Conservation (phyloP, 169 alveolate genomes). For the Cryptosporidium ubiquitum region DNA sequence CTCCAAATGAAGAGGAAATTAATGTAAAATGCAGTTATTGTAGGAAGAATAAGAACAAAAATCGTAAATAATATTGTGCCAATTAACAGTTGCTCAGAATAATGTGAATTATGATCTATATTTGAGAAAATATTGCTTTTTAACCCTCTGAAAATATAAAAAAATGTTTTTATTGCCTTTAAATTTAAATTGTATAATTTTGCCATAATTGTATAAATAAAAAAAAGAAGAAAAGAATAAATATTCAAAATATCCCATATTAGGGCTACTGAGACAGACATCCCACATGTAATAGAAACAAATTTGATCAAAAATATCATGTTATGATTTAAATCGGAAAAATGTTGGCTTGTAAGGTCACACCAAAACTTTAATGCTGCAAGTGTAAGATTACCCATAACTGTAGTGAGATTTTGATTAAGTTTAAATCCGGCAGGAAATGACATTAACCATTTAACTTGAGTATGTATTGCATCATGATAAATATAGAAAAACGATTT, state of each 20-base stretch:
- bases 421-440: slow-evolving; percentile 63
- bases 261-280: slow-evolving; percentile 55
- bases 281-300: slow-evolving; percentile 46
- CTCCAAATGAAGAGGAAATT: slow-evolving; percentile 71
- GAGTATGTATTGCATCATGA: slow-evolving; percentile 69
- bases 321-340: slow-evolving; percentile 55
- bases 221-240: slow-evolving; percentile 39
- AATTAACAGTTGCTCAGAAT: slow-evolving; percentile 62
- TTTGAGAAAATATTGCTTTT: slow-evolving; percentile 58
- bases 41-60: slow-evolving; percentile 46
- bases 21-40: slow-evolving; percentile 62
- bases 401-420: slow-evolving; percentile 45
- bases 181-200: slow-evolving; percentile 35
- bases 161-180: slow-evolving; percentile 55
- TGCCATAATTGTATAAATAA: slow-evolving; percentile 40
- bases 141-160: slow-evolving; percentile 41
- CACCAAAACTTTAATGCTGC: slow-evolving; percentile 69
- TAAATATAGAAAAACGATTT: slow-evolving; percentile 43
- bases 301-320: slow-evolving; percentile 56
- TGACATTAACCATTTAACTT: slow-evolving; percentile 69
- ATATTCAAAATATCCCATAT: slow-evolving; percentile 70
- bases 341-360: slow-evolving; percentile 56
- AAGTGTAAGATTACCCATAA: slow-evolving; percentile 41
- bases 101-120: slow-evolving; percentile 47
- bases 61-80: slow-evolving; percentile 67